Evolutionary conservation across 192 early-diverging fungal genomes (phyloP), one percentile per base, ranked within the genome.

Genomic region (Linderina pennispora): DNA sequence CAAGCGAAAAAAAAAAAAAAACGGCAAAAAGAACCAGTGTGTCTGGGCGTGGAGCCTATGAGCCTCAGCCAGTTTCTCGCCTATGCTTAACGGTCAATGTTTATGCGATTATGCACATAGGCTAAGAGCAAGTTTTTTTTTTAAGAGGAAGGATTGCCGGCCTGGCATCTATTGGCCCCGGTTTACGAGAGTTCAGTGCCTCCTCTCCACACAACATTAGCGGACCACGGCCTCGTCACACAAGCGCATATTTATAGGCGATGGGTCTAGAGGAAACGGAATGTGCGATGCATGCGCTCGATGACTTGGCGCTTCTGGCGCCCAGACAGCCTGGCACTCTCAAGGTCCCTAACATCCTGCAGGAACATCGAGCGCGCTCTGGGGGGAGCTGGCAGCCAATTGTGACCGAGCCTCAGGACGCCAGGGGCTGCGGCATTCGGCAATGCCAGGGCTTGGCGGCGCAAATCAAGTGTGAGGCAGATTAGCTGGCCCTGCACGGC

Each of bases 301-400:
- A 86, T 59, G 0, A 79, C 79, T 28, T 58, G 48, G 8, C 79
- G 56, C 48, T 81, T 75, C 50, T 87, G 85, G 0, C 43, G 1
- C 2, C 63, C 64, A 34, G 49, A 65, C 43, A 81, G 62, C 22
- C 38, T 31, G 8, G 66, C 63, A 46, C 79, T 71, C 58, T 91
- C 89, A 15, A 93, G 71, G 39, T 90, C 89, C 8, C 81, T 69
- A 23, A 94, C 48, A 63, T 94, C 91, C 55, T 91, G 80, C 23
- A 90, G 45, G 44, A 91, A 89, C 37, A 74, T 63, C 7, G 74
- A 54, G 13, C 82, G 76, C 13, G 78, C 52, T 26, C 48, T 48
- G 10, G 65, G 73, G 62, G 77, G 23, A 63, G 73, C 25, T 80
- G 50, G 22, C 75, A 41, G 33, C 58, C 61, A 44, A 16, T 61